Base-by-base conservation (phyloP, 345 rosid species). In the Hirschfeldia incana region DNA sequence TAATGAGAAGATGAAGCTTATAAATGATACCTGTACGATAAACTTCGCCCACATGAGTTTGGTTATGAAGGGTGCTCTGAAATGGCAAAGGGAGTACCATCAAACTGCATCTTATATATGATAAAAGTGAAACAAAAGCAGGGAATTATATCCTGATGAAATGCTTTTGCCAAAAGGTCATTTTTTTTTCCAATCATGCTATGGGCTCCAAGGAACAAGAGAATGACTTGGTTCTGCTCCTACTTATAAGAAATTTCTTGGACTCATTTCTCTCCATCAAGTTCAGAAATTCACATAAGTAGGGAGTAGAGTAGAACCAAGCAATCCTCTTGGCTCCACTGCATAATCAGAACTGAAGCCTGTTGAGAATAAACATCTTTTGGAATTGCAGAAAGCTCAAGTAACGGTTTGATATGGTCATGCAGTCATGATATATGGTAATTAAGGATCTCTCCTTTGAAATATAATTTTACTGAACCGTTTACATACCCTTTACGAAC, bases 51-150 rank as follows among this genome's bases (percentile, higher is more conserved):
- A 26, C 64, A 59, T 59, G 32, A 26, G 64, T 10, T 26, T 59
- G 64, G 64, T 59, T 27, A 59, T 59, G 26, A 59, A 59, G 13
- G 63, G 63, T 59, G 10, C 63, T 59, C 63, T 59, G 63, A 59
- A 59, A 59, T 59, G 32, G 63, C 63, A 58, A 58, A 58, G 13
- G 32, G 63, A 21, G 32, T 9, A 58, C 63, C 30, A 59, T 59
- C 30, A 58, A 26, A 58, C 62, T 21, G 30, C 30, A 59, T 59
- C 12, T 21, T 9, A 59, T 26, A 26, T 26, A 26, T 59, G 63
- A 59, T 1, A 32, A 59, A 59, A 59, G n/a, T 11, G 63, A 59
- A 59, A 10, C 63, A 59, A 7, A 59, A 10, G 64, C 33, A 59
- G 62, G 2, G 61, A 57, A 8, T 7, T 8, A 57, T 21, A 57